Evolutionary conservation across 129 eudicot genomes (phyloP).

Genomic region (Rutidosis leptorrhynchoides): DNA sequence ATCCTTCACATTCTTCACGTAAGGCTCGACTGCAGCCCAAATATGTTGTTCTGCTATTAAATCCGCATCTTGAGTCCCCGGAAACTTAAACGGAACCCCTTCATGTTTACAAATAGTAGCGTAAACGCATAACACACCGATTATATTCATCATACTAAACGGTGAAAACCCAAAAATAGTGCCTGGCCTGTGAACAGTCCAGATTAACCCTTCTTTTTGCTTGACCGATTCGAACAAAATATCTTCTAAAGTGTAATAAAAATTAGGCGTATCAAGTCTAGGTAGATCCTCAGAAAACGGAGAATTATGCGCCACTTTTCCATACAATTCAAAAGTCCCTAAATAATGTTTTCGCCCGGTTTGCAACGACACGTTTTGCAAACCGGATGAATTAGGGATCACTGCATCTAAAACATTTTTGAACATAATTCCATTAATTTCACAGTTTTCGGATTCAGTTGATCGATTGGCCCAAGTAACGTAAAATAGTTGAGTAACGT

Average conservation of each 20-base stretch:
- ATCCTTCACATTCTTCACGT: no score
- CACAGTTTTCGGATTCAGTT: conserved; percentile 49
- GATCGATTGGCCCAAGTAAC: conserved; percentile 63
- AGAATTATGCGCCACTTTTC: conserved; percentile 44
- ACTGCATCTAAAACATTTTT: conserved; percentile 49
- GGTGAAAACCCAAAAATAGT: conserved; percentile 71
- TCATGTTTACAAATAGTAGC: conserved; percentile 71
- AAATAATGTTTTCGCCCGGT: conserved; percentile 59
- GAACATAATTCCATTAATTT: conserved; percentile 59
- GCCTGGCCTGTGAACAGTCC: conserved; percentile 77
- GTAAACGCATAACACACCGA: conserved; percentile 58
- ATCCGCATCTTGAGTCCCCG: conserved; percentile 62
- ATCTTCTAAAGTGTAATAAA: conserved; percentile 61
- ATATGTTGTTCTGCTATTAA: conserved; percentile 88
- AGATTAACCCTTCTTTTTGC: conserved; percentile 51
- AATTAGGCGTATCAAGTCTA: conserved; percentile 44
- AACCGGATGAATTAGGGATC: conserved; percentile 55
- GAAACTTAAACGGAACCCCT: conserved; percentile 54
- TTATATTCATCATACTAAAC: conserved; percentile 57
- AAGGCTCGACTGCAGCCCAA: conserved; percentile 74
- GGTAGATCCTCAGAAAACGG: conserved; percentile 64
- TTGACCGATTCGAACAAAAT: conserved; percentile 38
- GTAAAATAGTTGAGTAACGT: conserved; percentile 73
- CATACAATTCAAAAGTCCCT: conserved; percentile 49
- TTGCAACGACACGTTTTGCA: conserved; percentile 63